phyloP scores from a whole-genome alignment of 768 basidiomycete species.

The Lactarius hengduanensis region DNA sequence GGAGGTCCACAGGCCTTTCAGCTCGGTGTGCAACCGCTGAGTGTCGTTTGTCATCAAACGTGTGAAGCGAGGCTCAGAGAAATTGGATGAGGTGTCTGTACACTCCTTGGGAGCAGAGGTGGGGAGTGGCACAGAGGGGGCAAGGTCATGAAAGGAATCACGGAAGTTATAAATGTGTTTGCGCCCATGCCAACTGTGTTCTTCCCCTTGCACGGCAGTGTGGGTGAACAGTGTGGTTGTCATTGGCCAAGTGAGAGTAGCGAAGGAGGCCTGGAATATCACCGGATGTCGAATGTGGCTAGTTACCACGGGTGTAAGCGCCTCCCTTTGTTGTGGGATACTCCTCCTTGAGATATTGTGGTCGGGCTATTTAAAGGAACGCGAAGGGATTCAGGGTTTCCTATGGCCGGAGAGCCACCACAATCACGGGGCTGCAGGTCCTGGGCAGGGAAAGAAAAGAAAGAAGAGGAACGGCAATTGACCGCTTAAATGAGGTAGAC shows the following conservation, averaged over 20 bases:
- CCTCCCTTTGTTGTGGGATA: constrained; percentile 11
- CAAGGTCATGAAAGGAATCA: not conserved
- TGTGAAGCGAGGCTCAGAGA: constrained; percentile 16
- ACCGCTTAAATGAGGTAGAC: constrained; percentile 22
- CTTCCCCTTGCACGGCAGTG: constrained; percentile 1
- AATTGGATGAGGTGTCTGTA: constrained; percentile 10
- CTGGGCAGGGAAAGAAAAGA: constrained; percentile 10
- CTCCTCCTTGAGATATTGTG: constrained; percentile 9
- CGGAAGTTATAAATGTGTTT: constrained; percentile 16
- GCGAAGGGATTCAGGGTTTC: constrained; percentile 5
- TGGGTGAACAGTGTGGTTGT: constrained; percentile 16
- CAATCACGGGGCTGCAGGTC: constrained; percentile 11
- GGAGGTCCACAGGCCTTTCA: constrained; percentile 24
- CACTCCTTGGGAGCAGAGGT: constrained; percentile 12
- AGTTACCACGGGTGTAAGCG: constrained; percentile 1
- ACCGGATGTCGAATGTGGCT: constrained; percentile 10
- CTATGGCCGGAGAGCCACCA: constrained; percentile 5
- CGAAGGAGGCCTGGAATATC: constrained; percentile 7
- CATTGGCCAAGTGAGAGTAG: constrained; percentile 11
- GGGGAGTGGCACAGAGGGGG: constrained; percentile 7
- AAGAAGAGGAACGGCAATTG: constrained; percentile 14
- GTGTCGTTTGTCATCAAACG: constrained; percentile 19
- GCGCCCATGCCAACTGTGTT: constrained; percentile 9
- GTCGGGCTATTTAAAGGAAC: constrained; percentile 8
- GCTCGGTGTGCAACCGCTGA: constrained; percentile 22